Percentiles rank a stretch among this genome's conserved stretches.
Conservation (phyloP, 2,329 filamentous ascomycete species). For the Fusarium ramigenum region DNA sequence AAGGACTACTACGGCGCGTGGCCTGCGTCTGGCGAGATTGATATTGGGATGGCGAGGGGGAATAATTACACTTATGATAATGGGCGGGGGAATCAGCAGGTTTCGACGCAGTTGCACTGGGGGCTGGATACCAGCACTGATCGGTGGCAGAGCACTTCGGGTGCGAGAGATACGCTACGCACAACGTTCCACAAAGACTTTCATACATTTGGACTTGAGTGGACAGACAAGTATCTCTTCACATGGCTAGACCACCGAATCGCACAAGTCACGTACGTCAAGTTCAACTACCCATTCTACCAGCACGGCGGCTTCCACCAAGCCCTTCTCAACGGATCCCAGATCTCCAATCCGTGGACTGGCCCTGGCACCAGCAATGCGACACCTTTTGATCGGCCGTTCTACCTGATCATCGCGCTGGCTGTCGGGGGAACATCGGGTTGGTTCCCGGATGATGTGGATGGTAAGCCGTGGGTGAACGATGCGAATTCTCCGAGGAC, state of each 20-base stretch:
- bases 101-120: background rate
- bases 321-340: background rate
- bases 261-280: background rate
- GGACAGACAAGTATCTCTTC: background rate
- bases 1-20: slow-evolving; percentile 54
- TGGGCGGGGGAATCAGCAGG: background rate
- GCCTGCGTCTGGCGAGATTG: slow-evolving; percentile 62
- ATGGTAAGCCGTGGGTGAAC: background rate
- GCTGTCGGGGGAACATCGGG: background rate
- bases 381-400: accelerated
- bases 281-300: background rate
- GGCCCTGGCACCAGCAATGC: background rate
- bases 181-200: slow-evolving; percentile 37
- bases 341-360: background rate
- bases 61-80: slow-evolving; percentile 47
- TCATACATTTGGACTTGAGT: slow-evolving; percentile 61
- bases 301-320: background rate
- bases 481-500: background rate
- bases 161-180: background rate
- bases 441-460: background rate
- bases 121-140: background rate
- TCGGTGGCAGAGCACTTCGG: background rate
- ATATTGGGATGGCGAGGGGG: slow-evolving; percentile 60
- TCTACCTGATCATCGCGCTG: background rate
- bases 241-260: background rate